Conservation (phyloP, 2,329 filamentous ascomycete species). For the Boeremia lycopersici region DNA sequence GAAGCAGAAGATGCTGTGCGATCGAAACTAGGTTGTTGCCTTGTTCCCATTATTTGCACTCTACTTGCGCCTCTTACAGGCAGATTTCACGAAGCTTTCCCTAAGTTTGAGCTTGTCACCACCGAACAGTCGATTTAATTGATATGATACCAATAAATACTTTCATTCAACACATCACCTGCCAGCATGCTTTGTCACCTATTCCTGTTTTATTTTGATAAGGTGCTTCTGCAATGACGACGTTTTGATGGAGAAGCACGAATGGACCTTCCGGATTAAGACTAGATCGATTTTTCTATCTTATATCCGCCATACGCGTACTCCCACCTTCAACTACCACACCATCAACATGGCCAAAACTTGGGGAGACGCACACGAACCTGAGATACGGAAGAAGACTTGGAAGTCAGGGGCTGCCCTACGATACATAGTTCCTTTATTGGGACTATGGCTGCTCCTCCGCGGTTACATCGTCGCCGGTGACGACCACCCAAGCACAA, state of each 20-base stretch:
- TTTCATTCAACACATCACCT: background rate
- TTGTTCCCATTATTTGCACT: background rate
- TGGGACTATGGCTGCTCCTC: conserved; percentile 17
- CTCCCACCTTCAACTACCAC: conserved; percentile 7
- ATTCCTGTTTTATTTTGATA: background rate
- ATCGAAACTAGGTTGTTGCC: background rate
- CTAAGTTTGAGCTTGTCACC: too few species aligned
- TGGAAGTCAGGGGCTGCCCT: conserved; percentile 10
- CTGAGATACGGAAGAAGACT: background rate
- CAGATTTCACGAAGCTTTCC: background rate
- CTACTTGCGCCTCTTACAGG: background rate
- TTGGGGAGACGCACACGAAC: conserved; percentile 15
- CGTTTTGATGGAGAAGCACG: conserved; percentile 6
- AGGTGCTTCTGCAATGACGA: conserved; percentile 4
- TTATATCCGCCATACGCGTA: conserved; percentile 8
- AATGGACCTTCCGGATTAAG: conserved; percentile 37
- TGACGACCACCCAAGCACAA: background rate
- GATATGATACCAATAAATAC: conserved; percentile 7
- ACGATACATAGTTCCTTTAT: conserved; percentile 11
- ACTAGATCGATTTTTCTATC: conserved; percentile 26
- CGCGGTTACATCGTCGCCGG: conserved; percentile 18
- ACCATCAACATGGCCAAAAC: conserved; percentile 24
- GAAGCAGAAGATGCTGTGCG: conserved; percentile 16
- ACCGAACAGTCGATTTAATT: conserved; percentile 5
- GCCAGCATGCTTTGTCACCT: background rate